Conservation (phyloP, 257 asterid genomes). For the Dorcoceras hygrometricum region DNA sequence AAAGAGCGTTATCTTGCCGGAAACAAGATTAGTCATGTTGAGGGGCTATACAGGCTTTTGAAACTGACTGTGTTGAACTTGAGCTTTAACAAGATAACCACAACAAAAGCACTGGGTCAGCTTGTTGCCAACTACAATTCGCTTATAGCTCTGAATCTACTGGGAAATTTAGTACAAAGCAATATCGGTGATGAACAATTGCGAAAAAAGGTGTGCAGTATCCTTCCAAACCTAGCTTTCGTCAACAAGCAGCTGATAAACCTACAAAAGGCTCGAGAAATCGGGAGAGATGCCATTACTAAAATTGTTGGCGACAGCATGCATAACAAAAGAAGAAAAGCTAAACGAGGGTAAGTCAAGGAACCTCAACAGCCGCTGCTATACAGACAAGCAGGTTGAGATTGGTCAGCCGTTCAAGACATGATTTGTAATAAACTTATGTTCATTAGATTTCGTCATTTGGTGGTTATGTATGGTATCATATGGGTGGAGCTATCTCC, state of each 20-base stretch:
- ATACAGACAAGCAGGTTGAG: slow-evolving; percentile 44
- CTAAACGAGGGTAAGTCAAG: slow-evolving; percentile 37
- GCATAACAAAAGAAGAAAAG: slow-evolving; percentile 39
- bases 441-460: neutral
- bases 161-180: slow-evolving; percentile 77
- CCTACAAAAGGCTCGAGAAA: slow-evolving; percentile 59
- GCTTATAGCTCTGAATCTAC: slow-evolving; percentile 59
- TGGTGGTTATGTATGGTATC: neutral
- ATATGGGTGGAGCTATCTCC: neutral
- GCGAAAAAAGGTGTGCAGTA: slow-evolving; percentile 54
- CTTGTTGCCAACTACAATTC: slow-evolving; percentile 77
- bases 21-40: slow-evolving; percentile 75
- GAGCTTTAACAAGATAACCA: slow-evolving; percentile 79
- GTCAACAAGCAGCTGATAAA: slow-evolving; percentile 64
- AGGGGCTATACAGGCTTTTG: slow-evolving; percentile 79
- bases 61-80: slow-evolving; percentile 69
- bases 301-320: slow-evolving; percentile 56
- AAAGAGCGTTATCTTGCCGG: slow-evolving; percentile 82
- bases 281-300: slow-evolving; percentile 49
- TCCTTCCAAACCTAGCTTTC: slow-evolving; percentile 61
- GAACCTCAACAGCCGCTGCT: slow-evolving; percentile 30
- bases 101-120: slow-evolving; percentile 79
- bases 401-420: slow-evolving; percentile 36
- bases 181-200: slow-evolving; percentile 63
- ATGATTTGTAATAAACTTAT: slow-evolving; percentile 18